Base-by-base conservation (phyloP, 805 yeast species). In the Candida golubevii region DNA sequence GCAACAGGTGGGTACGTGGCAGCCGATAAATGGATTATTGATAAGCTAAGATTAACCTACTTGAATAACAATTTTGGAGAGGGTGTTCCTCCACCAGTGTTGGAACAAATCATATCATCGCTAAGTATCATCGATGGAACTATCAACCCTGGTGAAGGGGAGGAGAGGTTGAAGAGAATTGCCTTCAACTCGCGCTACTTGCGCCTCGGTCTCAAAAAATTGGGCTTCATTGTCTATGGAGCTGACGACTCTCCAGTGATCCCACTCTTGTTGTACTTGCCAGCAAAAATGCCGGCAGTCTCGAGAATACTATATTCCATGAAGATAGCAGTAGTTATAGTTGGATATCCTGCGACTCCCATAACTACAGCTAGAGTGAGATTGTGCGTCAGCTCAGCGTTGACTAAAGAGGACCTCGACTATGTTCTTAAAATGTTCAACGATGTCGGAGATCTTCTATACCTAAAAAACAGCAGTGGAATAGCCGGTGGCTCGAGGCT, bases 1-100 rank as follows among this genome's bases (percentile, higher is more conserved):
- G 98, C 99, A 13, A 88, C 98, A 35, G 99, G 99, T 60, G 99
- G 99, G 38, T 93, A 93, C 62, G 71, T 93, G 51, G 91, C 96
- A n/a, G 95, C 85, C 37, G 74, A 74, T 50, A 75, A 80, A 58
- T 68, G 65, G 38, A 67, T 88, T 29, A 83, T 91, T 39, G 90
- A 88, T 56, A 78, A 83, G 56, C 70, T 93, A 49, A 80, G 90
- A 66, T 56, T 85, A 34, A 83, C 80, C 56, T 79, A 87, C 56
- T 75, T 88, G 52, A 84, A 90, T 28, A 79, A 82, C 51, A 74
- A 71, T 36, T 87, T 89, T 60, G 82, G 93, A 35, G 99, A 93
- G 68, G 71, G 93, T 10, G 83, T 83, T 34, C 80, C 96, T n/a
- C 91, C 97, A 6, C 88, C 96, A 2, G 96, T 93, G 26, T 72